Conservation (phyloP, 345 rosid species). For the Psidium friedrichsthalianum region DNA sequence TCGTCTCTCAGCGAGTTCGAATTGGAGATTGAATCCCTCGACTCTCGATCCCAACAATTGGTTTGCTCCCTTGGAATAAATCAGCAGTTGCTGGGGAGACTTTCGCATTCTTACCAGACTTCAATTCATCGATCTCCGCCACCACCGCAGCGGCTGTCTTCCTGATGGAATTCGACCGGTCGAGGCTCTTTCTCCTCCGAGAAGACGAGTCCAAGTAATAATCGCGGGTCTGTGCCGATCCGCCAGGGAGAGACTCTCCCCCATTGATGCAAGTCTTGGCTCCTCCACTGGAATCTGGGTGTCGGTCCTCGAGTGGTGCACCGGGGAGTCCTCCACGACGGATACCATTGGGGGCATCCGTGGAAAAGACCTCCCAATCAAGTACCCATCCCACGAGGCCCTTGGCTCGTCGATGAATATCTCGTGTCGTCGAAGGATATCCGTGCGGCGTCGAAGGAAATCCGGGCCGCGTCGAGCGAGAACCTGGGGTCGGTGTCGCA, state of each 20-base stretch:
- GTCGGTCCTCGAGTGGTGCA: constrained; percentile 50
- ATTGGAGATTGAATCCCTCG: constrained; percentile 34
- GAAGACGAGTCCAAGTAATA: constrained; percentile 79
- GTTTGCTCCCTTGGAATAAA: constrained; percentile 30
- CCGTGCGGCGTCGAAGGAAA: constrained; percentile 72
- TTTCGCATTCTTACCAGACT: constrained; percentile 51
- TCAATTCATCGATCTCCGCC: constrained; percentile 72
- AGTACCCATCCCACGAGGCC: constrained; percentile 93
- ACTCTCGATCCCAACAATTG: constrained; percentile 33
- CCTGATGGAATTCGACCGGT: constrained; percentile 64
- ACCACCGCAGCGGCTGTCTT: constrained; percentile 72
- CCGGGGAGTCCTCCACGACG: constrained; percentile 89
- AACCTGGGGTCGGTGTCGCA: constrained; percentile 97
- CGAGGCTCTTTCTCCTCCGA: constrained; percentile 77
- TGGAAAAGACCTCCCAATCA: constrained; percentile 57
- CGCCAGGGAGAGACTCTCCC: constrained; percentile 67
- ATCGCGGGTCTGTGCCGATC: constrained; percentile 81
- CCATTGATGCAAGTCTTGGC: constrained; percentile 27
- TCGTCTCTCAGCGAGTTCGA: constrained; percentile 72
- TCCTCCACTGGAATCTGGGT: constrained; percentile 73
- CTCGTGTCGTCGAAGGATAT: constrained; percentile 79
- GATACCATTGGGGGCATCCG: constrained; percentile 84
- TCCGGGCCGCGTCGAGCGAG: constrained; percentile 71
- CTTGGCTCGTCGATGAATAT: constrained; percentile 87
- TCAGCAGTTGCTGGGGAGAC: constrained; percentile 62